Evolutionary conservation across 345 rosid species (phyloP), one percentile per base, ranked within the genome.

Genomic region (Pugionium cornutum): DNA sequence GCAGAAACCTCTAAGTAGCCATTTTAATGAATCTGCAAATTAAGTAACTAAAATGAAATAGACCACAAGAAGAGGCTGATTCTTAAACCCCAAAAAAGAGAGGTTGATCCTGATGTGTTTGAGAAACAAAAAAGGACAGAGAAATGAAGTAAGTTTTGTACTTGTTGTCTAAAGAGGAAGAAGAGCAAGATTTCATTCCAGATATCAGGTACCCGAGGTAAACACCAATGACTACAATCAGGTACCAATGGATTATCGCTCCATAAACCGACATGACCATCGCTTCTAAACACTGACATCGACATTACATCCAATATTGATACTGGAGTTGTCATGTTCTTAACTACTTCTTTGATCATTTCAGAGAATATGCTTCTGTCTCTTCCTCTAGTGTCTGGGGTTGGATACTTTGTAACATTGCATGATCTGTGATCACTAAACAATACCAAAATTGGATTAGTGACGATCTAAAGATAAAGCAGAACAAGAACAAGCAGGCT

Each of bases 211-310:
- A 88, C 84, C 64, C 97, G 96, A 11, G 97, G 97, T 46, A 91
- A 70, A 75, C 97, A 91, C 97, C 97, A 91, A 75, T 88, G 97
- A 80, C 91, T 88, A 82, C 97, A 91, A 71, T 91, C 97, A 30
- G 94, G 83, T 56, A 79, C 61, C 41, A 74, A 48, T 2, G 84
- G 86, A 35, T 86, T 88, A 75, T 81, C 91, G 58, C 82, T 83
- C 91, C 94, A 91, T 42, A 50, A 57, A 68, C 97, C 97, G 11
- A 91, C 96, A 48, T 91, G 95, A 26, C 89, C 91, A 83, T 86
- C 98, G 9, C 89, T 86, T 58, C 91, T 74, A 70, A 76, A 81
- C 47, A 91, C 89, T 5, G 91, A 86, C 94, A 88, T 82, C 31
- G 91, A 74, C 41, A 96, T 88, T 73, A 91, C 70, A 59, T 83